Evolutionary conservation across 495 filamentous ascomycete species (phyloP).

Genomic region (Aspergillus bertholletiae): DNA sequence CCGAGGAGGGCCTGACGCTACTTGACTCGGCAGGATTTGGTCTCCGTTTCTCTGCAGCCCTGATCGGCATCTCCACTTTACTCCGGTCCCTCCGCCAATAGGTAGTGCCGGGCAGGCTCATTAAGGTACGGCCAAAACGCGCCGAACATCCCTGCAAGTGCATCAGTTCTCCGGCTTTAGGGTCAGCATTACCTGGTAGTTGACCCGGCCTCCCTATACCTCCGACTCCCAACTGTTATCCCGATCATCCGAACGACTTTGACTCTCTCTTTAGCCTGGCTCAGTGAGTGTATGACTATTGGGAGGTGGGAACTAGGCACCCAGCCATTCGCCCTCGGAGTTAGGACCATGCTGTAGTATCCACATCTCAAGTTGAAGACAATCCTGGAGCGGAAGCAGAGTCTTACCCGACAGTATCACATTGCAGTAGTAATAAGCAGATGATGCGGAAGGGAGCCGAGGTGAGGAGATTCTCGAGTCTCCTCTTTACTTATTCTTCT

Average conservation of each 20-base stretch:
- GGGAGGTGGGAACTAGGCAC: no score
- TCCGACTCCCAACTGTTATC: no score
- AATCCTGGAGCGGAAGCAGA: no score
- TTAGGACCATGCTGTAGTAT: no score
- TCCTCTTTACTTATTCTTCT: no score
- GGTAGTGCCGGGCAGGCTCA: not conserved
- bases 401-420: no score
- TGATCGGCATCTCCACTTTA: not conserved
- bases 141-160: not conserved
- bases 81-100: not conserved
- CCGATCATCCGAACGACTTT: no score
- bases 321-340: no score
- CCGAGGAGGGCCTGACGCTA: not conserved
- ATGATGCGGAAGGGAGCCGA: no score
- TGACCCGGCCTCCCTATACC: not conserved
- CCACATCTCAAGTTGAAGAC: no score
- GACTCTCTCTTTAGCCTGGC: not conserved
- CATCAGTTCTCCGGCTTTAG: not conserved
- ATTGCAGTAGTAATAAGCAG: no score
- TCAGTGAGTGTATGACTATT: not conserved
- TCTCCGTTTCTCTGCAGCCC: not conserved
- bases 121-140: not conserved
- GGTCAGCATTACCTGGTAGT: not conserved
- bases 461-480: no score
- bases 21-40: not conserved